Evolutionary conservation across 495 filamentous ascomycete species (phyloP).

Genomic region (Clavariopsis aquatica): DNA sequence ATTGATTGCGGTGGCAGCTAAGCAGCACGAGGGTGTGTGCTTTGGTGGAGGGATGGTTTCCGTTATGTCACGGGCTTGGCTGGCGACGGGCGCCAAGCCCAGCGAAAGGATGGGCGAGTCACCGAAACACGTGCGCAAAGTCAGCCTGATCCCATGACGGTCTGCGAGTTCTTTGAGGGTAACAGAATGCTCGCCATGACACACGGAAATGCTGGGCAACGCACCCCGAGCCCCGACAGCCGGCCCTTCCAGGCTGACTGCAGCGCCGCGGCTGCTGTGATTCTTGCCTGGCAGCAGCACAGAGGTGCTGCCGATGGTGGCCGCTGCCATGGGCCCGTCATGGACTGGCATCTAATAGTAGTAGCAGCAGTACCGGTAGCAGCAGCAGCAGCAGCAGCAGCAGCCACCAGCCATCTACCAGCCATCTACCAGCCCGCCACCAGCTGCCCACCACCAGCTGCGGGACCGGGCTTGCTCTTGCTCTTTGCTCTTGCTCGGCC

Average conservation of each 20-base stretch:
- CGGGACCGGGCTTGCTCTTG: no score
- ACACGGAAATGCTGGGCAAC: slow-evolving; percentile 10
- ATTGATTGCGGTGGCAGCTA: slow-evolving; percentile 13
- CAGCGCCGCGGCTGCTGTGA: neutral
- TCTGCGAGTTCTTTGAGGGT: slow-evolving; percentile 18
- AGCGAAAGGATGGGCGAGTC: slow-evolving; percentile 13
- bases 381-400: no score
- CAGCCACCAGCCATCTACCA: no score
- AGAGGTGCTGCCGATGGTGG: slow-evolving; percentile 1
- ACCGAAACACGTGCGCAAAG: slow-evolving; percentile 19
- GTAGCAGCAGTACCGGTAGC: no score
- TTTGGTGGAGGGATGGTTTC: slow-evolving; percentile 6
- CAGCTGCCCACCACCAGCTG: no score
- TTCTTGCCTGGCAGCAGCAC: neutral
- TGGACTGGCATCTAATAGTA: no score
- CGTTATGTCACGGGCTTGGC: slow-evolving; percentile 6
- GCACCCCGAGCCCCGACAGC: neutral
- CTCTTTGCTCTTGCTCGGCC: no score
- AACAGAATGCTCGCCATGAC: slow-evolving; percentile 22
- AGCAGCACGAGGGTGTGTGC: slow-evolving; percentile 2
- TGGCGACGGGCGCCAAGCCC: neutral
- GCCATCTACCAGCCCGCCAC: no score
- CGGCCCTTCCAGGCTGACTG: slow-evolving; percentile 12
- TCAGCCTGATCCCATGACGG: slow-evolving; percentile 10
- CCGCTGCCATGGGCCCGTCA: neutral